Evolutionary conservation across 805 yeast genomes (phyloP).

Genomic region (Torulaspora microellipsoides): DNA sequence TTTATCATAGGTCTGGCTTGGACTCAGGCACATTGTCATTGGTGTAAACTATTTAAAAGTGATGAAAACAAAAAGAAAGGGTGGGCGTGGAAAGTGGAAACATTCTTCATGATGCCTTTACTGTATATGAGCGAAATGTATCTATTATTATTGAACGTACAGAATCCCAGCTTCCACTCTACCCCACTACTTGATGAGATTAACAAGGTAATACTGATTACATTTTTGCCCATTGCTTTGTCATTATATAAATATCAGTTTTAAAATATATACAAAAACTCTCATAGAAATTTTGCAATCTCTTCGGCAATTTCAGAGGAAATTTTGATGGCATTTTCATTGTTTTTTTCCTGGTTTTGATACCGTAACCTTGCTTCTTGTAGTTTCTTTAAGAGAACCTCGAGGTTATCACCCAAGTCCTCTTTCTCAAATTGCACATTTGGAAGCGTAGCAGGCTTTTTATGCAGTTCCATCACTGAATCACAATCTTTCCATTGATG

Average conservation of each 20-base stretch:
- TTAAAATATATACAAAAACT: not conserved
- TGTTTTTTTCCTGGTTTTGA: constrained; percentile 4
- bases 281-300: constrained; percentile 1
- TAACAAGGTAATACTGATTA: constrained; percentile 24
- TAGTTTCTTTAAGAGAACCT: constrained; percentile 14
- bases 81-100: constrained; percentile 18
- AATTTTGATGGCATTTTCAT: constrained; percentile 17
- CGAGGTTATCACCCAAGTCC: constrained; percentile 2
- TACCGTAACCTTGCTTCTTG: constrained; percentile 20
- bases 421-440: not conserved
- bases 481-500: constrained; percentile 42
- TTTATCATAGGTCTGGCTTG: constrained; percentile 26
- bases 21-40: constrained; percentile 29
- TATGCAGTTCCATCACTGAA: not conserved
- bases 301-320: constrained; percentile 28
- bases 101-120: constrained; percentile 22
- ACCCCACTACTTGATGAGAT: constrained; percentile 22
- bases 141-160: constrained; percentile 26
- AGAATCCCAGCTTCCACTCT: constrained; percentile 26
- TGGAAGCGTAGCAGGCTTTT: not conserved
- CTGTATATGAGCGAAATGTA: constrained; percentile 32
- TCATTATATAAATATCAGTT: constrained; percentile 21
- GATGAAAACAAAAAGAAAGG: constrained; percentile 9
- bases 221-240: constrained; percentile 28
- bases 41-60: constrained; percentile 28